These are phyloP conservation scores for Epichloe elymi DNA, from an alignment of 2,329 filamentous ascomycete species.

Conservation along the genomic window DNA sequence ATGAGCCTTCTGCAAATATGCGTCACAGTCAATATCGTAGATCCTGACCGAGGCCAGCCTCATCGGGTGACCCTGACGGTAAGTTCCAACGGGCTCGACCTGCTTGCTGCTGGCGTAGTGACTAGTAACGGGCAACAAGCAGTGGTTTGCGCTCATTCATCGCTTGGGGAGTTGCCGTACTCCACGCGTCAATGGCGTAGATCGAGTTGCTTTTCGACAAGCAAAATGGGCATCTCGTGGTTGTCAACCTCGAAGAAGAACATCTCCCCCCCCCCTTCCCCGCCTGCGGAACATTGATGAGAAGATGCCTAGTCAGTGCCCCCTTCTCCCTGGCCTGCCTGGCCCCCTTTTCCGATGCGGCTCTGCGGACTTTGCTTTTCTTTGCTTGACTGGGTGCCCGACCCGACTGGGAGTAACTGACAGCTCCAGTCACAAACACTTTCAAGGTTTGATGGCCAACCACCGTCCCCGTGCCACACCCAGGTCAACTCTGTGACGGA, in stretches of 20 bases:
- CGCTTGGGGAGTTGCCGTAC: not conserved
- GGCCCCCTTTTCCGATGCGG: constrained; percentile 1
- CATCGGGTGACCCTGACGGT: not conserved
- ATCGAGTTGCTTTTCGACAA: not conserved
- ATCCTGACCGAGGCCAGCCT: not conserved
- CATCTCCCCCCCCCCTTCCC: too few species aligned
- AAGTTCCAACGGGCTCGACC: too few species aligned
- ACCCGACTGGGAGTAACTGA: not conserved
- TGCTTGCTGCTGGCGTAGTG: too few species aligned
- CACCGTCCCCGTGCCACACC: not conserved
- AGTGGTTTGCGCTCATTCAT: not conserved
- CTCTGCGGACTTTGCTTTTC: constrained; percentile 1
- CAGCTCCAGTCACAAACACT: not conserved
- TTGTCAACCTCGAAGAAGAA: not conserved
- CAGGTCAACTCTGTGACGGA: not conserved
- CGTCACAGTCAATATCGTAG: not conserved
- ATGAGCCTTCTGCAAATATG: not conserved
- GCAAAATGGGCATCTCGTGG: not conserved
- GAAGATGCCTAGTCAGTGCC: not conserved
- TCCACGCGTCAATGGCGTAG: not conserved
- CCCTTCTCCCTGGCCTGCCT: not conserved
- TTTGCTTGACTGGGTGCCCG: too few species aligned
- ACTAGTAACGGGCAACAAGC: too few species aligned
- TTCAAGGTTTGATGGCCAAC: not conserved
- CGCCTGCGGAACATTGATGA: too few species aligned